Percentiles rank a stretch among this genome's conserved stretches.
Evolutionary conservation across 768 basidiomycete genomes (phyloP).

Genomic region (Trametes sanguinea): DNA sequence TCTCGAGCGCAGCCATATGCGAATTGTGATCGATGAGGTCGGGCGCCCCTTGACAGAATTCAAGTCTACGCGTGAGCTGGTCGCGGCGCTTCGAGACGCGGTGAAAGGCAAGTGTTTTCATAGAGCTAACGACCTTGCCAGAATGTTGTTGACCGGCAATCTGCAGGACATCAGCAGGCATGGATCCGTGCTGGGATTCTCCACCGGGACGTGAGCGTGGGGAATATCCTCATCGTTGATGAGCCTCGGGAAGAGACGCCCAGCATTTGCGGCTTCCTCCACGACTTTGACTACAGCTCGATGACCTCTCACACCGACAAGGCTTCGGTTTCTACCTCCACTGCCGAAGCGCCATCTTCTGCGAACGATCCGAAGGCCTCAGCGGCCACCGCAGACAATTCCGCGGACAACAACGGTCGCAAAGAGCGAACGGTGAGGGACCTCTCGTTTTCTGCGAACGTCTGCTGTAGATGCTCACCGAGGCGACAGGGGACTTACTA

Average conservation of each 20-base stretch:
- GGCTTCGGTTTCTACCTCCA: too few species aligned
- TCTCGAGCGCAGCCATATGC: conserved; percentile 16
- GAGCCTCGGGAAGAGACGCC: not conserved
- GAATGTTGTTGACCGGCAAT: too few species aligned
- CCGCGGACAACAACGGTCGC: not conserved
- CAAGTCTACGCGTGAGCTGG: not conserved
- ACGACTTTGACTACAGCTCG: conserved; percentile 21
- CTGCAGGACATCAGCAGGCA: conserved; percentile 8
- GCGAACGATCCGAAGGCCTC: too few species aligned
- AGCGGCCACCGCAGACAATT: not conserved
- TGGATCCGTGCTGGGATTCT: conserved; percentile 12
- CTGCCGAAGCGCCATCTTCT: too few species aligned
- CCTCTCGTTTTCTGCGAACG: too few species aligned
- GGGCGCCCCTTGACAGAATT: conserved; percentile 8
- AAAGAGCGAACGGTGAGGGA: conserved; percentile 9
- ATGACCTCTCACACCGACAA: not conserved
- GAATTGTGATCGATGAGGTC: conserved; percentile 11
- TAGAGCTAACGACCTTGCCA: not conserved
- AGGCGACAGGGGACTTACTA: not conserved
- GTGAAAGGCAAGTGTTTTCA: not conserved
- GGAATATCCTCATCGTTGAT: conserved; percentile 18
- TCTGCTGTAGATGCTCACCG: too few species aligned
- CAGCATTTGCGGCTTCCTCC: conserved; percentile 12
- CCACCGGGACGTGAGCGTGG: conserved; percentile 22
- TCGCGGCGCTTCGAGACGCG: not conserved